Conservation (phyloP, 2,329 filamentous ascomycete genomes). For the Trichoderma citrinoviride region DNA sequence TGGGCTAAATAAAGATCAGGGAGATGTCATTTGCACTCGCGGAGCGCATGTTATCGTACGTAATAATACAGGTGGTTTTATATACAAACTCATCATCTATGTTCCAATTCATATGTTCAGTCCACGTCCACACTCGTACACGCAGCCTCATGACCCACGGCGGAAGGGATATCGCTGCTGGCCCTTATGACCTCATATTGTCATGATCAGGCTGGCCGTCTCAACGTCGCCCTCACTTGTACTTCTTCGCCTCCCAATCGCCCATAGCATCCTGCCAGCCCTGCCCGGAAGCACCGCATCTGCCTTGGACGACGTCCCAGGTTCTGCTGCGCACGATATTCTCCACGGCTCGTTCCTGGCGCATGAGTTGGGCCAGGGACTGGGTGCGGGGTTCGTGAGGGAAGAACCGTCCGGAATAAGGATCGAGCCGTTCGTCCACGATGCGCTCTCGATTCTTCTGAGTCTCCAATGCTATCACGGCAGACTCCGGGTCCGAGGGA, state of each 20-base stretch:
- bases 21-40: background rate
- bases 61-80: background rate
- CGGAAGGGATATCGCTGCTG: background rate
- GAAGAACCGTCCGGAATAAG: slow-evolving; percentile 83
- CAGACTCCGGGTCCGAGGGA: slow-evolving; percentile 76
- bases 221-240: background rate
- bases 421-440: slow-evolving; percentile 86
- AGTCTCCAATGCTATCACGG: slow-evolving; percentile 67
- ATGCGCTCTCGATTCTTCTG: slow-evolving; percentile 67
- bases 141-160: background rate
- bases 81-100: slow-evolving; percentile 9
- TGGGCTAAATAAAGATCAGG: background rate
- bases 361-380: slow-evolving; percentile 67
- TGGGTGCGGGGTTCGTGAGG: slow-evolving; percentile 77
- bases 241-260: slow-evolving; percentile 52
- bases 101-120: background rate
- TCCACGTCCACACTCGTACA: background rate
- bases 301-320: slow-evolving; percentile 73
- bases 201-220: too few species aligned
- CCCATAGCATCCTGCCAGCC: slow-evolving; percentile 65
- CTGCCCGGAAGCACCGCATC: slow-evolving; percentile 59
- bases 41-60: background rate
- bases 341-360: slow-evolving; percentile 75
- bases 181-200: background rate
- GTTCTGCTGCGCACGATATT: slow-evolving; percentile 76